Percentiles rank a stretch among this genome's conserved stretches.
phyloP scores from a whole-genome alignment of 176 grass and related monocot genomes.

The Urochloa ruziziensis region DNA sequence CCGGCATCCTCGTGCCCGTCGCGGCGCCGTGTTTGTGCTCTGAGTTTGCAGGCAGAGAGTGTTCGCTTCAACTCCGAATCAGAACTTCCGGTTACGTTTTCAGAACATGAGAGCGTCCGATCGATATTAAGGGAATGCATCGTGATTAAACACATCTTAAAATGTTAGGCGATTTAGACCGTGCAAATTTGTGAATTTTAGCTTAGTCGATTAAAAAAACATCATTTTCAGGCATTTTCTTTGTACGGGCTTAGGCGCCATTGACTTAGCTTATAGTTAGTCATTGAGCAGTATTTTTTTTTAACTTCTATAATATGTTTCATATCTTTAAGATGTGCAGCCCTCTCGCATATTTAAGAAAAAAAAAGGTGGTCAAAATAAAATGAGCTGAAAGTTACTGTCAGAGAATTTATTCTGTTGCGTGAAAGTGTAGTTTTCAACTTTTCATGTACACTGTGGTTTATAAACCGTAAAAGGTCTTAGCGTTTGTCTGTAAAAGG shows the following conservation, averaged over 20 bases:
- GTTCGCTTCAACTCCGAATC: neutral
- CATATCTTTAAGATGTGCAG: too few species aligned
- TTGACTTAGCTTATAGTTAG: too few species aligned
- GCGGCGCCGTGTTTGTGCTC: slow-evolving; percentile 4
- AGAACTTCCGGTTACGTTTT: neutral
- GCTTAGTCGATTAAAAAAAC: neutral
- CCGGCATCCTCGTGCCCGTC: slow-evolving; percentile 21
- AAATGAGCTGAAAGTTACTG: neutral
- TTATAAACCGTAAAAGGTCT: too few species aligned
- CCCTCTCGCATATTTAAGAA: too few species aligned
- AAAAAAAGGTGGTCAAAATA: neutral
- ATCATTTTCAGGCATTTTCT: slow-evolving; percentile 11
- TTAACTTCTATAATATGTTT: neutral
- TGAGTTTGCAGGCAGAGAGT: slow-evolving; percentile 22
- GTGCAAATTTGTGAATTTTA: neutral
- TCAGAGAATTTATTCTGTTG: too few species aligned
- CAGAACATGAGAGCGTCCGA: too few species aligned
- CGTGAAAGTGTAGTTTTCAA: too few species aligned
- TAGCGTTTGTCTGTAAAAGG: too few species aligned
- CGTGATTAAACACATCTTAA: too few species aligned
- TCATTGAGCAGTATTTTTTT: neutral
- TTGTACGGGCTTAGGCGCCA: neutral
- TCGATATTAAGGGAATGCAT: too few species aligned
- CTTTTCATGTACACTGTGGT: too few species aligned
- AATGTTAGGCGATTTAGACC: too few species aligned